phyloP scores from a whole-genome alignment of 1,139 yeast genomes.

The Hyphopichia khmerensis region DNA sequence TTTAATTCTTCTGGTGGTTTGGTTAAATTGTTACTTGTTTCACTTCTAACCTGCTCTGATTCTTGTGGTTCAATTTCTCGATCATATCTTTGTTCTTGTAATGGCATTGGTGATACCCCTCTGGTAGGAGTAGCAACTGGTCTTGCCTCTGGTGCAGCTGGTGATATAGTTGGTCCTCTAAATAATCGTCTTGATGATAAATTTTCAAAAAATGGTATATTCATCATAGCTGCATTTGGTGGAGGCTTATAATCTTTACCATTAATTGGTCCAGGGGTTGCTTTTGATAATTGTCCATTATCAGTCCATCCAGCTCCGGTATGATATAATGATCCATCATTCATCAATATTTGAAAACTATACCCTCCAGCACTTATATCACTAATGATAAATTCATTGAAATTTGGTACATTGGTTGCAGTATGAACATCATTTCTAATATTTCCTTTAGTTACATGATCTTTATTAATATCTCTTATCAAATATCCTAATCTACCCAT shows the following conservation, averaged over 20 bases:
- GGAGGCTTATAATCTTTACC: constrained; percentile 15
- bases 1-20: constrained; percentile 20
- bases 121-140: neutral
- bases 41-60: neutral
- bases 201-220: constrained; percentile 10
- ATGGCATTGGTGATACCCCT: constrained; percentile 7
- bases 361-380: constrained; percentile 69
- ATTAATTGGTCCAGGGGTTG: constrained; percentile 21
- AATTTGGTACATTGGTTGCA: constrained; percentile 37
- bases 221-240: constrained; percentile 4
- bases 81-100: constrained; percentile 5
- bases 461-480: constrained; percentile 24
- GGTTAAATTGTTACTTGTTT: constrained; percentile 18
- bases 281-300: constrained; percentile 21
- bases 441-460: constrained; percentile 24
- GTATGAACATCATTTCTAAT: constrained; percentile 36
- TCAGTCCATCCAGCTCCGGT: constrained; percentile 52
- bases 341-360: constrained; percentile 59
- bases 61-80: neutral
- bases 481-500: constrained; percentile 60
- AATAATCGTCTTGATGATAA: constrained; percentile 16
- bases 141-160: neutral
- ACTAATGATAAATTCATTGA: constrained; percentile 39
- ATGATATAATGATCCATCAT: constrained; percentile 51
- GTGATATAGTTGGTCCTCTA: constrained; percentile 2